Conservation (phyloP, 1,284 basidiomycete species). For the Sparassis latifolia region DNA sequence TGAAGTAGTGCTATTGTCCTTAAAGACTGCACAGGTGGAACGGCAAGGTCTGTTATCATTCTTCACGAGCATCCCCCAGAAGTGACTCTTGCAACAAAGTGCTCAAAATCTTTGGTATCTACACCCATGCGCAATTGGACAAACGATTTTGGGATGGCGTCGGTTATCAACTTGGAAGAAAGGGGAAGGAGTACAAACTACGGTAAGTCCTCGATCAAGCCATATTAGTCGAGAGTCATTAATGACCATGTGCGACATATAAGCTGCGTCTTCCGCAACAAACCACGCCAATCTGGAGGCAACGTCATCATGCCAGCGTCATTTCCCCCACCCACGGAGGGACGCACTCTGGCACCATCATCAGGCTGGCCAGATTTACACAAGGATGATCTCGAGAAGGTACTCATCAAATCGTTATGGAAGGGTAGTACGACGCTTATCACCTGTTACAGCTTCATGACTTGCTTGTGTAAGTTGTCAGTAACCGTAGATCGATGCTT, state of each 20-base stretch:
- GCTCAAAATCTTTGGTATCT: conserved; percentile 57
- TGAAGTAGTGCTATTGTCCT: background rate
- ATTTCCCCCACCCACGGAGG: conserved; percentile 18
- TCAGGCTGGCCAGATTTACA: conserved; percentile 22
- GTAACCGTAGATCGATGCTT: background rate
- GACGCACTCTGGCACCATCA: conserved; percentile 6
- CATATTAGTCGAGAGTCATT: background rate
- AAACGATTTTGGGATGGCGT: conserved; percentile 52
- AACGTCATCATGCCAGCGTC: conserved; percentile 31
- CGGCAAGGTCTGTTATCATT: conserved; percentile 39
- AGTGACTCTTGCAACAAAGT: conserved; percentile 25
- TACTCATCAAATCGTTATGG: conserved; percentile 11
- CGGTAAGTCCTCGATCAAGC: conserved; percentile 2
- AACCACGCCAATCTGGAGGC: conserved; percentile 29
- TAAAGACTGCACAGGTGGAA: conserved; percentile 34
- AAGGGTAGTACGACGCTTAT: conserved; percentile 36
- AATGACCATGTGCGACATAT: background rate
- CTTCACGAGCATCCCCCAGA: background rate
- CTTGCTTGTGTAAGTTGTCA: conserved; percentile 43
- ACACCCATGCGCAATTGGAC: conserved; percentile 53
- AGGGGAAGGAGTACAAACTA: conserved; percentile 47
- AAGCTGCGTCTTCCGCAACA: conserved; percentile 35
- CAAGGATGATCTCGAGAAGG: conserved; percentile 39
- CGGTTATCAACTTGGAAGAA: conserved; percentile 41
- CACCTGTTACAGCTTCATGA: conserved; percentile 4